Percentiles rank a stretch among this genome's conserved stretches.
These are phyloP conservation scores for Cicer cuneatum DNA, from an alignment of 306 rosid species.

Conservation along the genomic window DNA sequence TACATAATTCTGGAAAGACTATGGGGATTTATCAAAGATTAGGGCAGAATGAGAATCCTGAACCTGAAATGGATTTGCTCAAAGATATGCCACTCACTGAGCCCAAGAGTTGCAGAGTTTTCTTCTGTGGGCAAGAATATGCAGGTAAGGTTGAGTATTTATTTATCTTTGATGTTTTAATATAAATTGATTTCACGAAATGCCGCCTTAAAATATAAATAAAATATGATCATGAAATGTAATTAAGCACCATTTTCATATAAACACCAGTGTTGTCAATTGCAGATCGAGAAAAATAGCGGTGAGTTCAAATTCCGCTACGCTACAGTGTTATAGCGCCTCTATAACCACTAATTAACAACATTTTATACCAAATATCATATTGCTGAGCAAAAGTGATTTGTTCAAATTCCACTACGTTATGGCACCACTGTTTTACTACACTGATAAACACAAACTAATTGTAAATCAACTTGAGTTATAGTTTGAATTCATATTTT, in stretches of 20 bases:
- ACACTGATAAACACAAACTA: too few relatives aligned
- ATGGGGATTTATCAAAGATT: constrained; percentile 67
- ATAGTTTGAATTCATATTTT: constrained; percentile 40
- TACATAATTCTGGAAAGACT: constrained; percentile 77
- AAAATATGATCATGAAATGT: constrained; percentile 18
- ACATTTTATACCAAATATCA: too few relatives aligned
- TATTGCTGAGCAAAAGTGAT: too few relatives aligned
- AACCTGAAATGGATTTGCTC: constrained; percentile 82
- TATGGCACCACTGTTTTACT: too few relatives aligned
- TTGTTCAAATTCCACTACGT: too few relatives aligned
- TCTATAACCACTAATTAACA: too few relatives aligned
- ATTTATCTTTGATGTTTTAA: constrained; percentile 5
- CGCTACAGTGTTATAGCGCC: too few relatives aligned
- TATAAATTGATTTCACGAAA: constrained; percentile 16
- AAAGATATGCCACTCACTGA: constrained; percentile 86
- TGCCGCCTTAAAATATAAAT: not conserved
- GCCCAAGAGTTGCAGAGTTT: constrained; percentile 88
- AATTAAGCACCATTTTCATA: constrained; percentile 32
- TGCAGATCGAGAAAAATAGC: too few relatives aligned
- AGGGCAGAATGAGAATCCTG: constrained; percentile 85
- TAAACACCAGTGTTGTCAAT: not conserved
- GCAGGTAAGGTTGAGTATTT: constrained; percentile 61
- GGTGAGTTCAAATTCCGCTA: too few relatives aligned
- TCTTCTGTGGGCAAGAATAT: constrained; percentile 92
- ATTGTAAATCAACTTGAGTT: constrained; percentile 1